These are phyloP conservation scores for Trichoderma virens DNA, from an alignment of 495 filamentous ascomycete genomes.

Conservation along the genomic window DNA sequence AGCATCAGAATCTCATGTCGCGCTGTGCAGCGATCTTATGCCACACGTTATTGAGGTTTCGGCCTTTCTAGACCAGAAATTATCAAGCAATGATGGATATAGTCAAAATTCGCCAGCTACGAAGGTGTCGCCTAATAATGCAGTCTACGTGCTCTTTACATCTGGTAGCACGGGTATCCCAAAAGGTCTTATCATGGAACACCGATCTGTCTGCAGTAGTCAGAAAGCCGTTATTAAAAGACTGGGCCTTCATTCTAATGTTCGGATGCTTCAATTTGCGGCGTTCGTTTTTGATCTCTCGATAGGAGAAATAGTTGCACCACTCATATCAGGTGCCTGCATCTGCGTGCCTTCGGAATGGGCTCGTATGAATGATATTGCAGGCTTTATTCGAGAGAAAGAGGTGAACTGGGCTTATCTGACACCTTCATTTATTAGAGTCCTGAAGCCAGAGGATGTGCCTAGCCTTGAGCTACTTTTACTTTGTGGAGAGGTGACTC, in stretches of 20 bases:
- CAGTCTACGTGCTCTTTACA: conserved; percentile 43
- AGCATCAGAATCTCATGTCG: not conserved
- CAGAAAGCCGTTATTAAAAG: conserved; percentile 21
- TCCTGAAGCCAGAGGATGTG: conserved; percentile 32
- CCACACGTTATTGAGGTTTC: not conserved
- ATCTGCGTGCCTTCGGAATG: conserved; percentile 40
- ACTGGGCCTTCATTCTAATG: conserved; percentile 26
- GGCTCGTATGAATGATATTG: conserved; percentile 12
- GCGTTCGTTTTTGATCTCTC: conserved; percentile 44
- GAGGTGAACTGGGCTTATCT: conserved; percentile 15
- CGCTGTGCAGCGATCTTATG: not conserved
- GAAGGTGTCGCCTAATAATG: conserved; percentile 7
- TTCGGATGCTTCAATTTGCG: conserved; percentile 45
- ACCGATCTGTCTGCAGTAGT: conserved; percentile 34
- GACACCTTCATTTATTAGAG: conserved; percentile 37
- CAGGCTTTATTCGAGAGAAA: conserved; percentile 11
- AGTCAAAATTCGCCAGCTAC: conserved; percentile 17
- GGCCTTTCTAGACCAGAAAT: not conserved
- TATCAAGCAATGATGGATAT: conserved; percentile 42
- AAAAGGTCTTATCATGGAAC: conserved; percentile 40
- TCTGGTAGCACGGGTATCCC: conserved; percentile 15
- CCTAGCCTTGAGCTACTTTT: conserved; percentile 29
- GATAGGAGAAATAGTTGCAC: conserved; percentile 38
- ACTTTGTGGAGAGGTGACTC: conserved; percentile 26
- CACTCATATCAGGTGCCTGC: conserved; percentile 38